Percentiles rank a stretch among this genome's conserved stretches.
Conservation (phyloP, 139 green algal species). For the Micractinium conductrix region DNA sequence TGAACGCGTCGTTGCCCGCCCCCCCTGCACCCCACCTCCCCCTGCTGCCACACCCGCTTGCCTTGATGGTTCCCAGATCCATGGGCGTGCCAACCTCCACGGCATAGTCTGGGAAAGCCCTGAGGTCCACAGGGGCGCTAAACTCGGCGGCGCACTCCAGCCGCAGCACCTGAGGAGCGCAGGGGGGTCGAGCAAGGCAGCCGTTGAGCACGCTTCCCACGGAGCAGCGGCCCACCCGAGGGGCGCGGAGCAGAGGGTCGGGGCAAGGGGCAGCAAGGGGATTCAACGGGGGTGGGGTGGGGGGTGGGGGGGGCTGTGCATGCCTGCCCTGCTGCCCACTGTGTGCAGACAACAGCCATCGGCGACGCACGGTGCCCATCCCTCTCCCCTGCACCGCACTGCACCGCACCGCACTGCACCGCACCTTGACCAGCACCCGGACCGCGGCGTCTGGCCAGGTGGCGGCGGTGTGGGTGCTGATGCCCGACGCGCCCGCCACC, state of each 20-base stretch:
- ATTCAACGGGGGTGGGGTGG: too few relatives aligned
- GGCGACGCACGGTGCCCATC: background rate
- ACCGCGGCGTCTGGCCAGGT: constrained; percentile 39
- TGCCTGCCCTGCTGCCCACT: background rate
- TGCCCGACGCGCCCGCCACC: background rate
- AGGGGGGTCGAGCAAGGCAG: background rate
- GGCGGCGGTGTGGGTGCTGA: constrained; percentile 7
- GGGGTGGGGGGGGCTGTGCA: background rate
- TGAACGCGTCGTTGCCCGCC: too few relatives aligned
- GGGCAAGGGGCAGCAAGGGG: background rate
- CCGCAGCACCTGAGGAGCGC: background rate
- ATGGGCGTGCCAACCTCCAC: constrained; percentile 22
- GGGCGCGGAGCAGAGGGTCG: background rate
- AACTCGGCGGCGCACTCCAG: constrained; percentile 17
- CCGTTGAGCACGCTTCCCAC: too few relatives aligned
- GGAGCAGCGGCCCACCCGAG: too few relatives aligned
- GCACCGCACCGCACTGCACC: background rate
- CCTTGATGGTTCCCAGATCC: constrained; percentile 26
- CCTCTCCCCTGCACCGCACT: background rate
- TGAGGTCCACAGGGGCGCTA: constrained; percentile 4
- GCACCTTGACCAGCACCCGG: constrained; percentile 18
- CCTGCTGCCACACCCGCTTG: too few relatives aligned
- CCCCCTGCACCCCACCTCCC: background rate
- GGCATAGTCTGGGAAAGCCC: constrained; percentile 22
- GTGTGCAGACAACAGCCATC: background rate